These are phyloP conservation scores for Pseudopyrenochaeta lycopersici DNA, from an alignment of 2,329 filamentous ascomycete genomes.

Conservation along the genomic window DNA sequence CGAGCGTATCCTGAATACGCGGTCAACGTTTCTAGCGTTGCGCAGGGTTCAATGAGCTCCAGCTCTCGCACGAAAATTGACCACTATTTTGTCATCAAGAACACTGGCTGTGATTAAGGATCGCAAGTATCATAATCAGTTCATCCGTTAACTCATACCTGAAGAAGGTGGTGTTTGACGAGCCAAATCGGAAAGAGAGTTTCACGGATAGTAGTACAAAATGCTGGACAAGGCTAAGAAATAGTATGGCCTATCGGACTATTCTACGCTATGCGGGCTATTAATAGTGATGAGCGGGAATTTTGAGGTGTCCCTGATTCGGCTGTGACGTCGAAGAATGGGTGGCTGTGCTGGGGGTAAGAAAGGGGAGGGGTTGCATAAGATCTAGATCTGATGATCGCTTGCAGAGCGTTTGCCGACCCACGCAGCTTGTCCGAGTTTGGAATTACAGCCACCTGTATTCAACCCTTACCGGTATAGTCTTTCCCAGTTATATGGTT, in stretches of 20 bases:
- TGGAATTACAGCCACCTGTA: neutral
- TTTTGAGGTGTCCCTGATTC: slow-evolving; percentile 10
- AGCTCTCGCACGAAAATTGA: slow-evolving; percentile 28
- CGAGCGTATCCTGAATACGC: slow-evolving; percentile 26
- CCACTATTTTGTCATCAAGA: slow-evolving; percentile 28
- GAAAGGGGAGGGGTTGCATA: too few relatives aligned
- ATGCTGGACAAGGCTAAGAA: slow-evolving; percentile 26
- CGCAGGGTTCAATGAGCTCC: slow-evolving; percentile 23
- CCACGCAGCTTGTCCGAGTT: neutral
- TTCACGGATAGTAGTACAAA: slow-evolving; percentile 34
- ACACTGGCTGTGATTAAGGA: slow-evolving; percentile 22
- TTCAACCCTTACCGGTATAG: neutral
- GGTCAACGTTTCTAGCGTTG: slow-evolving; percentile 21
- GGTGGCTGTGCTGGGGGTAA: slow-evolving; percentile 17
- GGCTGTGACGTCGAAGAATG: slow-evolving; percentile 20
- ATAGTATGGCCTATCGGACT: slow-evolving; percentile 31
- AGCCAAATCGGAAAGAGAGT: slow-evolving; percentile 32
- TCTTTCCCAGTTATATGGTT: neutral
- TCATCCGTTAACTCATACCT: too few relatives aligned
- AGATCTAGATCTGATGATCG: neutral
- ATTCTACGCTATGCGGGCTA: slow-evolving; percentile 29
- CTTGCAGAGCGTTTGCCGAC: too few relatives aligned
- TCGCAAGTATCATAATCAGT: too few relatives aligned
- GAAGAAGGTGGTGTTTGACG: slow-evolving; percentile 31
- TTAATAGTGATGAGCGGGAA: slow-evolving; percentile 30